These are phyloP conservation scores for Candida cerambycidarum DNA, from an alignment of 805 yeast species.

Conservation along the genomic window DNA sequence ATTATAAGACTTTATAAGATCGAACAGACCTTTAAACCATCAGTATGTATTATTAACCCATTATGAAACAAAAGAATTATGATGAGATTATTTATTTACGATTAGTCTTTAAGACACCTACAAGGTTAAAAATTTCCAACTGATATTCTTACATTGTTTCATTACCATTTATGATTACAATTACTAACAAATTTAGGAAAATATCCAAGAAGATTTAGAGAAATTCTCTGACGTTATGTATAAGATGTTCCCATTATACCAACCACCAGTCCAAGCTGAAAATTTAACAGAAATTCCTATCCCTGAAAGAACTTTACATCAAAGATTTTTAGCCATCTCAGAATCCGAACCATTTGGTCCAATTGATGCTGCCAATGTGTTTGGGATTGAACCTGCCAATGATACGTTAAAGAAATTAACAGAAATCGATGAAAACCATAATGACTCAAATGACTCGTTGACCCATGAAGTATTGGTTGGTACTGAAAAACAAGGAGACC, in stretches of 20 bases:
- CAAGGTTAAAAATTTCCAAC: slow-evolving; percentile 17
- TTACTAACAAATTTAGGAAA: slow-evolving; percentile 47
- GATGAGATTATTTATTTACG: slow-evolving; percentile 42
- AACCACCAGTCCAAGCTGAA: slow-evolving; percentile 48
- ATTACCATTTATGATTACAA: slow-evolving; percentile 6
- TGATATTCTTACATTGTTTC: slow-evolving; percentile 7
- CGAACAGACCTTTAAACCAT: slow-evolving; percentile 59
- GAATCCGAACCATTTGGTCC: slow-evolving; percentile 97
- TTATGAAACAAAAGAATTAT: not conserved
- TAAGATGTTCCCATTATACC: slow-evolving; percentile 77
- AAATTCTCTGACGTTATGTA: slow-evolving; percentile 64
- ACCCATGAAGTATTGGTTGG: slow-evolving; percentile 47
- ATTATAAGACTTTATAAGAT: slow-evolving; percentile 64
- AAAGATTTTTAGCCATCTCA: slow-evolving; percentile 84
- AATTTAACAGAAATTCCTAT: slow-evolving; percentile 93
- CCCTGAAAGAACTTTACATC: slow-evolving; percentile 76
- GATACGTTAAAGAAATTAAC: slow-evolving; percentile 70
- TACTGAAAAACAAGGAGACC: slow-evolving; percentile 65
- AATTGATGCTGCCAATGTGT: slow-evolving; percentile 84
- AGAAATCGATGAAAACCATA: slow-evolving; percentile 44
- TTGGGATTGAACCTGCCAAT: slow-evolving; percentile 85
- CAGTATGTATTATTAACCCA: slow-evolving; percentile 49
- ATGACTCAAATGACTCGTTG: not conserved
- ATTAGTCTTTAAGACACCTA: slow-evolving; percentile 77
- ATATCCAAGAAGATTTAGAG: slow-evolving; percentile 54